Percentiles rank a stretch among this genome's conserved stretches.
These are phyloP conservation scores for Irpex sp. DNA, from an alignment of 1,284 basidiomycete species.

Conservation along the genomic window DNA sequence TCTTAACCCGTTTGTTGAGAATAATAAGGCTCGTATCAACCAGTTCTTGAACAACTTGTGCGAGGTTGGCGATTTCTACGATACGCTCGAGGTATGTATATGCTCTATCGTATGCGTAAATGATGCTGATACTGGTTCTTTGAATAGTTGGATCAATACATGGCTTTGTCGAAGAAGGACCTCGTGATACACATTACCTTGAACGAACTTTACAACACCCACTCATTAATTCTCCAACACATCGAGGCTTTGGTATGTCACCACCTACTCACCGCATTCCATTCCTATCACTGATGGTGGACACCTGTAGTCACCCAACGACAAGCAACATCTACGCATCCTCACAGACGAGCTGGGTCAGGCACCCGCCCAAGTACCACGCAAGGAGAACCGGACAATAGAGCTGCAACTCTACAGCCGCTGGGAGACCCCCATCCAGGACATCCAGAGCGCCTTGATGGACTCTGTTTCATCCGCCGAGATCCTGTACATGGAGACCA, in stretches of 20 bases:
- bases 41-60: constrained; percentile 95
- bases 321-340: constrained; percentile 95
- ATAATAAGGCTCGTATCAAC: constrained; percentile 96
- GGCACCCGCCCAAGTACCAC: constrained; percentile 91
- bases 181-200: constrained; percentile 98
- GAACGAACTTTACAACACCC: constrained; percentile 98
- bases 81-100: constrained; percentile 82
- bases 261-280: not conserved
- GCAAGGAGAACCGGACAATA: constrained; percentile 95
- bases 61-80: constrained; percentile 99
- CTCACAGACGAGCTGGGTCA: constrained; percentile 93
- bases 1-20: constrained; percentile 97
- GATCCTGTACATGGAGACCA: constrained; percentile 99
- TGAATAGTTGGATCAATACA: constrained; percentile 97
- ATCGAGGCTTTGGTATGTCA: constrained; percentile 85
- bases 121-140: constrained; percentile 7
- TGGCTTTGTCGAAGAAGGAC: constrained; percentile 99
- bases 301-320: constrained; percentile 82
- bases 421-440: constrained; percentile 99
- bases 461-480: constrained; percentile 97
- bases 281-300: constrained; percentile 4
- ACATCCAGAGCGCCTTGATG: constrained; percentile 95
- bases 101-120: not conserved
- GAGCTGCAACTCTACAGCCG: constrained; percentile 93
- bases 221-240: constrained; percentile 92